A percentile compares a stretch with the other conserved stretches of the same genome.
phyloP scores from a whole-genome alignment of 2,329 filamentous ascomycete species.

The Pseudogymnoascus sp. region DNA sequence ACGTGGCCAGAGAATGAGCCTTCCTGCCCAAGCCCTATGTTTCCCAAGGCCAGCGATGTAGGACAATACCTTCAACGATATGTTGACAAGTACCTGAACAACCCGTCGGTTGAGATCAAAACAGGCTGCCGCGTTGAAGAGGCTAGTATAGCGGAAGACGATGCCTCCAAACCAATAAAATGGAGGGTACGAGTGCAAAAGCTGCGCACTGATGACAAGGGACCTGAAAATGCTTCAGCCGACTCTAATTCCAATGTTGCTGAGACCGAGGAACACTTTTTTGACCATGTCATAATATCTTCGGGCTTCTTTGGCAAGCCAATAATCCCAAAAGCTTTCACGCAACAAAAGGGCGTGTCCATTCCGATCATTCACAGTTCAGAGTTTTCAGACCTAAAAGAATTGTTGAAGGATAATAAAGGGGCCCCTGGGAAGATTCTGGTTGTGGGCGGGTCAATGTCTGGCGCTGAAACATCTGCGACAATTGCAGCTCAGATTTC shows the following conservation, averaged over 20 bases:
- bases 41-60: constrained; percentile 71
- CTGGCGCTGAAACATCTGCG: constrained; percentile 68
- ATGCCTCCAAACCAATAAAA: constrained; percentile 14
- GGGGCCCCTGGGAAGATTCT: constrained; percentile 49
- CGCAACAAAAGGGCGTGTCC: constrained; percentile 17
- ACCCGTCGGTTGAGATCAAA: constrained; percentile 21
- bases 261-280: constrained; percentile 29
- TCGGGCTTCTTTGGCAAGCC: constrained; percentile 69
- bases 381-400: constrained; percentile 48
- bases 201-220: neutral
- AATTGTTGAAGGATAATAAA: constrained; percentile 35
- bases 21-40: constrained; percentile 34
- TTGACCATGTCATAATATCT: constrained; percentile 65
- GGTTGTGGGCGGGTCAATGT: constrained; percentile 75
- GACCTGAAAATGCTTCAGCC: neutral
- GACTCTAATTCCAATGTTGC: neutral
- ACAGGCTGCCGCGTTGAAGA: constrained; percentile 18
- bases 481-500: constrained; percentile 66
- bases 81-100: constrained; percentile 44
- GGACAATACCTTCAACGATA: constrained; percentile 64
- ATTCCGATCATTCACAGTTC: constrained; percentile 61
- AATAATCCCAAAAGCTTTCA: constrained; percentile 28
- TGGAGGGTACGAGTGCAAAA: neutral
- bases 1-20: constrained; percentile 56
- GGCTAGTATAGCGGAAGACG: constrained; percentile 16